Evolutionary conservation across 225 moss, liverwort and hornwort species (phyloP), one percentile per base, ranked within the genome.

Genomic region (Climacium dendroides): DNA sequence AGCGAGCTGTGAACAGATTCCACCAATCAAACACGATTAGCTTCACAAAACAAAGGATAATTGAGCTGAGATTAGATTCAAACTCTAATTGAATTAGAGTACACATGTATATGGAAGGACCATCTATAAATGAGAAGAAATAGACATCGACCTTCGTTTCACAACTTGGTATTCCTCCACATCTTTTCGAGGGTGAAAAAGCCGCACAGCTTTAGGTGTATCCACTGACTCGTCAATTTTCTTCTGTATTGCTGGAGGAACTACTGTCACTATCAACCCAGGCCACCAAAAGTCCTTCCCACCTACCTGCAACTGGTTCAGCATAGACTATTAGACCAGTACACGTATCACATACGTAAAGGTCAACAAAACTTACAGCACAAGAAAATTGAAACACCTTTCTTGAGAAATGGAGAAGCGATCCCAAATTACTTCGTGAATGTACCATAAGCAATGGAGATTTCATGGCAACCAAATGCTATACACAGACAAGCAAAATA

Each of bases 241-340:
- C 87, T 80, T 85, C 79, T 87, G 89, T 80, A 78, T 52, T 71
- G 85, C 87, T 61, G 89, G 70, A 85, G 92, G 87, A 83, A 90
- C 90, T 81, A 83, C 83, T 88, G 76, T 85, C 80, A 94, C 85
- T 79, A 87, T 88, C 83, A 87, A 88, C 59, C 90, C 94, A 83
- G 94, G 94, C 94, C 93, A 93, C 90, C 90, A 91, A n/a, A 84
- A 61, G 41, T 88, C 88, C 86, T 89, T 84, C 59, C 89, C 92
- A 89, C 87, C 92, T 70, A 86, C 87, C 93, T 91, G 90, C 81
- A 94, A 80, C 90, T 89, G 89, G 76, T 76, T 79, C 29, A 66
- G 62, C 65, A 84, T 29, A 65, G 87, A 70, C 35, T n/a, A 78
- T 90, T 73, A 92, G 79, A 87, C 87, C 28, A 70, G 72, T 39